Percentiles rank a stretch among this genome's conserved stretches.
These are phyloP conservation scores for Blastocystis sp. DNA, from an alignment of 352 stramenopile genomes.

Conservation along the genomic window DNA sequence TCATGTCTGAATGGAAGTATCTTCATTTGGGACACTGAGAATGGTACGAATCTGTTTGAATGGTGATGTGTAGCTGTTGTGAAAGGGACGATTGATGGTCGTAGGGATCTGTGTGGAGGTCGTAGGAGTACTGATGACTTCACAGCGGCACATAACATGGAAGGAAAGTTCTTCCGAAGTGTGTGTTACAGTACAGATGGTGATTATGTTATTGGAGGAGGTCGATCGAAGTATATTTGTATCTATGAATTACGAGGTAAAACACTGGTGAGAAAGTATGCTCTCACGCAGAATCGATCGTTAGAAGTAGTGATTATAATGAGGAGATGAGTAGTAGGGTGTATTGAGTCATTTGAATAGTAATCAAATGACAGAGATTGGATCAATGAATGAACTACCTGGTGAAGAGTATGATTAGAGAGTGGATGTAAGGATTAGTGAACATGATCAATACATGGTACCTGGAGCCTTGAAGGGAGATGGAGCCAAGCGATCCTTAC, in stretches of 20 bases:
- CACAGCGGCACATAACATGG: constrained; percentile 76
- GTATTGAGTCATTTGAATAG: constrained; percentile 90
- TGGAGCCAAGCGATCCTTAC: constrained; percentile 69
- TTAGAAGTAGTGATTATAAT: constrained; percentile 64
- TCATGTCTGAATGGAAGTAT: constrained; percentile 89
- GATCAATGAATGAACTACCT: constrained; percentile 71
- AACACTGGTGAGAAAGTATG: constrained; percentile 97
- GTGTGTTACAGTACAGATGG: constrained; percentile 96
- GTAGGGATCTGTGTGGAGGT: constrained; percentile 87
- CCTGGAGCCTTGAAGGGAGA: constrained; percentile 64
- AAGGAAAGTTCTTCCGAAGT: constrained; percentile 95
- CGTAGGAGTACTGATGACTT: constrained; percentile 75
- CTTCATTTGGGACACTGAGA: constrained; percentile 91
- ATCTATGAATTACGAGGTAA: constrained; percentile 89
- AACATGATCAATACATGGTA: background rate
- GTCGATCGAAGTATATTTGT: constrained; percentile 95
- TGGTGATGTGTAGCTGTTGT: constrained; percentile 68
- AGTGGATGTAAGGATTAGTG: background rate
- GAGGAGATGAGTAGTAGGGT: constrained; percentile 66
- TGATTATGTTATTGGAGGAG: constrained; percentile 87
- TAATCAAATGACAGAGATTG: constrained; percentile 73
- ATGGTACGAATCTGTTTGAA: constrained; percentile 68
- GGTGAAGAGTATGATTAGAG: constrained; percentile 67
- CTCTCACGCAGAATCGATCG: constrained; percentile 92
- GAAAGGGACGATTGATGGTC: constrained; percentile 86